Evolutionary conservation across 306 rosid genomes (phyloP), one percentile per base, ranked within the genome.

Genomic region (Lathyrus aphaca): DNA sequence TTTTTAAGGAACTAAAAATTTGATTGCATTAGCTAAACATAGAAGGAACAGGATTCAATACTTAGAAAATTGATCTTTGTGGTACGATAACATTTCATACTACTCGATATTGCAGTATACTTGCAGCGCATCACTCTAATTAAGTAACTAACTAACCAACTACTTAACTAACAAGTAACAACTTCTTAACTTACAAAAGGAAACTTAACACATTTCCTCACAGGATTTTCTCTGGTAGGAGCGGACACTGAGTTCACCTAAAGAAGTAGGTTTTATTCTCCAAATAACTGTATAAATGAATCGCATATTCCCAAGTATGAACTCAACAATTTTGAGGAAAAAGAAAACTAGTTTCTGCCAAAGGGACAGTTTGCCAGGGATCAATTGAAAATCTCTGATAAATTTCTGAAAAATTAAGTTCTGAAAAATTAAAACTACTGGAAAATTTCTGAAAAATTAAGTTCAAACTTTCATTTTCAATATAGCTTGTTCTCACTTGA

Each of bases 271-370:
- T n/a, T 27, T 23, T 25, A 55, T 10, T 56, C 63, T 56, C 14
- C 40, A 56, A 56, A 57, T 38, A 54, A 55, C 62, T 21, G 23
- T 19, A 64, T 11, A 17, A 44, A 53, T 51, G 39, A 70, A 53
- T 5, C 51, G 17, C 53, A 30, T 60, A 46, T 55, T 38, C 49
- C 8, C 55, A 23, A 55, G 23, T 23, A 37, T 25, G 18, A 1
- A 67, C 50, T 38, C 44, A 2, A 79, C 23, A 63, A 35, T 23
- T 54, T 54, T 62, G 46, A 46, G 49, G 63, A 8, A 25, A n/a
- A 21, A 29, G 67, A 12, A 66, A 17, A 48, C 29, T 11, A 64
- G 46, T 25, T 46, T 64, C 68, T 25, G 66, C 64, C 49, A 12
- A 53, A 13, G 55, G 46, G 57, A 39, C 21, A 40, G 17, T 55